Base-by-base conservation (phyloP, 2,329 filamentous ascomycete genomes). In the Aspergillus arachidicola region DNA sequence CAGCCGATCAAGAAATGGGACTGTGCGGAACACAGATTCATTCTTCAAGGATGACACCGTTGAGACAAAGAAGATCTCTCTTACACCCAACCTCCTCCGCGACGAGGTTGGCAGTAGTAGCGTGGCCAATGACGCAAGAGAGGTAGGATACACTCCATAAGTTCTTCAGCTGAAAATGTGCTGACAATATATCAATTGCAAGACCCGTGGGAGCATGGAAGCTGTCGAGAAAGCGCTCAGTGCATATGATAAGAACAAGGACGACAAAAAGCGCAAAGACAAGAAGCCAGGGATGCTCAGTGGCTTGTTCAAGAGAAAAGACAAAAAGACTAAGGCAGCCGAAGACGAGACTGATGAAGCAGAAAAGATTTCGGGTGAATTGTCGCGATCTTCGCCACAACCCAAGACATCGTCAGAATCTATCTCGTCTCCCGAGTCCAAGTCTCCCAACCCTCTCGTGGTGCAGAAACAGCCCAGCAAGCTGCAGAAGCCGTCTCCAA, bases 31-130 rank as follows among this genome's bases (percentile, higher is more conserved):
- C 75, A 94, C 93, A 5, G 94, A 98, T 78, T 97, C 94, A 1
- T 97, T 98, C 83, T 97, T 97, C 84, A 96, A 93, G 78, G 95
- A 98, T 73, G 94, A 99, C 73, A 93, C 88, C 36, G 91, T 93
- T 43, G 95, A 98, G 78, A 97, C 95, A 3, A 93, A 96, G 78
- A 98, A 98, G 81, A 98, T 99, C 69, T 96, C 94, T 0, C 86
- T 99, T 51, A 99, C 95, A 4, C 95, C 95, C 1, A 96, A 96
- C 70, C 81, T 99, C 59, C 82, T 98, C 46, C 89, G 94, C 48
- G 94, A 98, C 69, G 94, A 97, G 67, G 81, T 82, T 12, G 77
- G 67, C 64, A 71, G 63, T 54, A 69, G 62, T 23, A 57, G 59
- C n/a, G 62, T 72, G 30, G 62, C 71, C 14, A 72, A 58, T 48